These are phyloP conservation scores for Coemansia biformis DNA, from an alignment of 192 early-diverging fungal genomes.

Conservation along the genomic window DNA sequence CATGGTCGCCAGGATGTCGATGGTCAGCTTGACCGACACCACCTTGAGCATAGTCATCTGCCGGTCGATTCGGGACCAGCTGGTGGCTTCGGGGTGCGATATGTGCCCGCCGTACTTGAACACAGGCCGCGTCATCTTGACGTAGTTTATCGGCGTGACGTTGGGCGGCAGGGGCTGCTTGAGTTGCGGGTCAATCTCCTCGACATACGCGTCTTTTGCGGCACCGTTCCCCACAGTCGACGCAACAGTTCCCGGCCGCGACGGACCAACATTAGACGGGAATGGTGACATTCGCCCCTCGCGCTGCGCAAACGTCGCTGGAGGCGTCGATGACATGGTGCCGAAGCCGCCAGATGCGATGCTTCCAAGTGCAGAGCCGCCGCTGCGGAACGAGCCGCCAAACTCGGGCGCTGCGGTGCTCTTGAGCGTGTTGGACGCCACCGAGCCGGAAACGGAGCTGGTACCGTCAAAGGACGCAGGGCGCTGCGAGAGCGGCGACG, in stretches of 20 bases:
- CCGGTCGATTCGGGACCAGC: constrained; percentile 60
- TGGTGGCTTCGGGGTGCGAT: constrained; percentile 31
- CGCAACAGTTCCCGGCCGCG: constrained; percentile 12
- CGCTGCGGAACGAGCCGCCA: constrained; percentile 11
- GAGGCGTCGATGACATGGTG: constrained; percentile 32
- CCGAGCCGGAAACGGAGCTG: constrained; percentile 7
- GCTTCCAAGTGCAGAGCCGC: no score
- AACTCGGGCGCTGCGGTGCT: constrained; percentile 5
- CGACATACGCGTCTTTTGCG: constrained; percentile 15
- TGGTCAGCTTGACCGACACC: constrained; percentile 54
- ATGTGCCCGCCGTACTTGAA: constrained; percentile 46
- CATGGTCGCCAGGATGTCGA: constrained; percentile 57
- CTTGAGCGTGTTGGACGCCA: constrained; percentile 8
- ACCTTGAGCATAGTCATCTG: constrained; percentile 63
- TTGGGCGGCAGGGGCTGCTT: constrained; percentile 27
- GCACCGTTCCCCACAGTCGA: background rate
- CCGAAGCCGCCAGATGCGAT: constrained; percentile 19
- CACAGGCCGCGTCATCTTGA: constrained; percentile 45
- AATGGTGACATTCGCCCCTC: constrained; percentile 46
- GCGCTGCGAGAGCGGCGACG: constrained; percentile 8
- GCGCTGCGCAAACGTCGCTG: constrained; percentile 27
- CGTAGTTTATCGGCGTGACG: constrained; percentile 46
- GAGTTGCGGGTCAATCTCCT: constrained; percentile 30
- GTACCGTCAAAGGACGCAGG: constrained; percentile 30
- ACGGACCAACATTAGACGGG: constrained; percentile 37